Percentiles rank a stretch among this genome's conserved stretches.
These are phyloP conservation scores for Streptanthus diversifolius DNA, from an alignment of 345 rosid genomes.

Conservation along the genomic window DNA sequence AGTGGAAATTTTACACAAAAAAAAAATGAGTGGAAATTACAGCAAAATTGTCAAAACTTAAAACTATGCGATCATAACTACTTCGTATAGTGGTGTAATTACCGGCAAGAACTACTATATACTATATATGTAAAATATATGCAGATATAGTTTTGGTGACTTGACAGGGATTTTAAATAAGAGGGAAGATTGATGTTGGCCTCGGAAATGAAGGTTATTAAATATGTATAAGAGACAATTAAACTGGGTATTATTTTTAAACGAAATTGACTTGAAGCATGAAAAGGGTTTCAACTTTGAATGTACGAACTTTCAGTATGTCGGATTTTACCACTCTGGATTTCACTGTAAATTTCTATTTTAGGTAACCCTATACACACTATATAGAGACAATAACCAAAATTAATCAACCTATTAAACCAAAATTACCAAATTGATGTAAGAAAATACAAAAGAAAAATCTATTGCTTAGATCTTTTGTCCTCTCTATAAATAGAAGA, in stretches of 20 bases:
- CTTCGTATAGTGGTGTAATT: not conserved
- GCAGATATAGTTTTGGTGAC: conserved; percentile 13
- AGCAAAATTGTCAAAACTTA: not conserved
- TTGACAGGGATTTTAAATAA: conserved; percentile 24
- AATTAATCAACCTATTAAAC: conserved; percentile 20
- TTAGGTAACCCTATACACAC: conserved; percentile 27
- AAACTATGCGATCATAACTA: not conserved
- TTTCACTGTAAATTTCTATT: conserved; percentile 21
- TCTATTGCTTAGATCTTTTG: conserved; percentile 26
- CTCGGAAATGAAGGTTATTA: conserved; percentile 42
- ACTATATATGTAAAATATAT: not conserved
- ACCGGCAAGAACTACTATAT: not conserved
- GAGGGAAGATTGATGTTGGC: conserved; percentile 27
- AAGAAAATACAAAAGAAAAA: conserved; percentile 23
- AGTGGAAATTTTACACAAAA: no score
- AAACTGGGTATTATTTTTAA: not conserved
- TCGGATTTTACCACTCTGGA: conserved; percentile 31
- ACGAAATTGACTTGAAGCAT: not conserved
- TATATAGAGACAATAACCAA: conserved; percentile 20
- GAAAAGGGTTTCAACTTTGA: conserved; percentile 25
- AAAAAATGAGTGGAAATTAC: not conserved
- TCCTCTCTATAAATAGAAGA: conserved; percentile 34
- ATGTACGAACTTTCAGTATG: conserved; percentile 30
- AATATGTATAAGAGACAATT: conserved; percentile 1
- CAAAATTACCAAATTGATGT: conserved; percentile 25